These are phyloP conservation scores for Agrocybe pediades DNA, from an alignment of 768 basidiomycete species.

Conservation along the genomic window DNA sequence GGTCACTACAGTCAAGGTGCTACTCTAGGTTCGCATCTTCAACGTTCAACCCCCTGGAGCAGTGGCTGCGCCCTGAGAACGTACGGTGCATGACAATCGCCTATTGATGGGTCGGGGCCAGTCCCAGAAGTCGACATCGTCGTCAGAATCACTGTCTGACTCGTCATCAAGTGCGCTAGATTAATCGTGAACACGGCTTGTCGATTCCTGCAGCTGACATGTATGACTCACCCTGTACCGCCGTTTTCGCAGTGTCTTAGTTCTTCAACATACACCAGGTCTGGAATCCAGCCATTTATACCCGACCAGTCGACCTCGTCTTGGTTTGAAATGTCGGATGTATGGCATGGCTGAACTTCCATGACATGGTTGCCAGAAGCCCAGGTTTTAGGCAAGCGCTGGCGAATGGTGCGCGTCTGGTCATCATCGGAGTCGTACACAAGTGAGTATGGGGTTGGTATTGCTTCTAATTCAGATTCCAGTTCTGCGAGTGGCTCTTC, in stretches of 20 bases:
- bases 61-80: background rate
- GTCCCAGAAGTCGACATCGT: conserved; percentile 5
- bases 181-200: background rate
- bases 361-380: background rate
- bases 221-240: background rate
- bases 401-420: background rate
- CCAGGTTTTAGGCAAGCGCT: conserved; percentile 3
- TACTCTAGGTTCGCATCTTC: too few species aligned
- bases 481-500: background rate
- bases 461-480: background rate
- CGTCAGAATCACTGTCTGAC: conserved; percentile 1
- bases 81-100: conserved; percentile 5
- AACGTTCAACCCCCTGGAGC: background rate
- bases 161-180: background rate
- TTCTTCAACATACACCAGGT: conserved; percentile 1
- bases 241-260: background rate
- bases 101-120: conserved; percentile 1
- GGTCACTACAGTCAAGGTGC: background rate
- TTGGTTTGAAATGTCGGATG: background rate
- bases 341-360: background rate
- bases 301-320: background rate
- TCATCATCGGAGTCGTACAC: conserved; percentile 8
- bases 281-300: conserved; percentile 5
- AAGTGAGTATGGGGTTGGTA: conserved; percentile 5
- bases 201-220: background rate